phyloP scores from a whole-genome alignment of 352 stramenopile species.

The Phytopythium chamaehyphon region DNA sequence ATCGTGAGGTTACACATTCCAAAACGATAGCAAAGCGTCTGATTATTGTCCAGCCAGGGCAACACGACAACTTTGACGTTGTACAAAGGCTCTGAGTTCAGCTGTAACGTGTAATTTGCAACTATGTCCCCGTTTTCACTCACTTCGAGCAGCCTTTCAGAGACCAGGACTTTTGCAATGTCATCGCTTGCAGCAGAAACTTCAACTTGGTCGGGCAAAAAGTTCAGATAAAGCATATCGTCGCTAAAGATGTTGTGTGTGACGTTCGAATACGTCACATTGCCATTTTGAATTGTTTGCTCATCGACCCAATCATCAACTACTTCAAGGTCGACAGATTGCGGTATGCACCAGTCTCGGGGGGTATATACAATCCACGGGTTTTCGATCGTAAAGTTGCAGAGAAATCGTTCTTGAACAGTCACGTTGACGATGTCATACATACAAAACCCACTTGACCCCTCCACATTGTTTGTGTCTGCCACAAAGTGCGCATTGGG shows the following conservation, averaged over 20 bases:
- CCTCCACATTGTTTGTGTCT: slow-evolving; percentile 44
- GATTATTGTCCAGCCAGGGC: slow-evolving; percentile 53
- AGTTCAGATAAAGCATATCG: slow-evolving; percentile 53
- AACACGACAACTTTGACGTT: slow-evolving; percentile 58
- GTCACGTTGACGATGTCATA: slow-evolving; percentile 64
- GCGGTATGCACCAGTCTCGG: slow-evolving; percentile 61
- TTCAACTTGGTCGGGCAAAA: slow-evolving; percentile 29
- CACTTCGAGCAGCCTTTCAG: slow-evolving; percentile 40
- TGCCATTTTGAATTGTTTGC: slow-evolving; percentile 25
- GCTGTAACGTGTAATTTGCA: slow-evolving; percentile 41
- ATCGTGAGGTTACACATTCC: slow-evolving; percentile 71
- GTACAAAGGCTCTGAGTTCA: slow-evolving; percentile 60
- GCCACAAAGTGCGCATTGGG: slow-evolving; percentile 39
- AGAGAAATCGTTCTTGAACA: slow-evolving; percentile 66
- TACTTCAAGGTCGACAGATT: slow-evolving; percentile 38
- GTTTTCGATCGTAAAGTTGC: slow-evolving; percentile 68
- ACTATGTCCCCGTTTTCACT: slow-evolving; percentile 44
- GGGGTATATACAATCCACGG: slow-evolving; percentile 75
- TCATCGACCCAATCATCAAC: slow-evolving; percentile 70
- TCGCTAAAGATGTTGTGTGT: slow-evolving; percentile 59
- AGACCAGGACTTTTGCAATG: slow-evolving; percentile 54
- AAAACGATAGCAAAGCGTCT: slow-evolving; percentile 73
- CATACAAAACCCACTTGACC: slow-evolving; percentile 48
- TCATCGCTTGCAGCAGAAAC: slow-evolving; percentile 64
- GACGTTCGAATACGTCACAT: slow-evolving; percentile 58